Evolutionary conservation across 148 eudicot species (phyloP), one percentile per base, ranked within the genome.

Genomic region (Gaultheria prostrata): DNA sequence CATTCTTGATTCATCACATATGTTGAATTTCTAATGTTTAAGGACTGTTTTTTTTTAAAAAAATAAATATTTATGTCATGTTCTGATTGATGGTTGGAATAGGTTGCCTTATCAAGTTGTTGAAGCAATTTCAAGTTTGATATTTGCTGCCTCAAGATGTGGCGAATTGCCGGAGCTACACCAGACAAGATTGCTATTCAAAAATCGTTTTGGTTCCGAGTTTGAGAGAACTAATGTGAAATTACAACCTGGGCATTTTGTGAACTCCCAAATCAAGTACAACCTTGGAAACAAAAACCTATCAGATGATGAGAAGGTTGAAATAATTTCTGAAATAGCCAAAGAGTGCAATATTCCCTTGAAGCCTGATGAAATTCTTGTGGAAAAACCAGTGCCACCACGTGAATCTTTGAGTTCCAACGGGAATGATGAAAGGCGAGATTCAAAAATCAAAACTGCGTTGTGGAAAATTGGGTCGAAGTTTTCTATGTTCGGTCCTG

Each of bases 101-200:
- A 50, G 77, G 35, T 10, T 82, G 50, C 61, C 81, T 48, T 12
- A 0, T 74, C 80, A 85, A 49, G 87, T 80, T 15, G 24, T 11
- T 18, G 89, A 85, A 79, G 89, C 85, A 75, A 50, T 80, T 72
- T 82, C 89, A 20, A 85, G 87, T 78, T 74, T 87, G 83, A 74
- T 85, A 56, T 87, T 49, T 82, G 87, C 87, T 24, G 80, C 89
- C 77, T 87, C 89, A 39, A 85, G 89, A 75, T 87, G 87, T 67
- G 89, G 89, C 15, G 89, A 87, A 72, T 30, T 87, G 51, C 79
- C 87, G 0, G 87, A 82, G 79, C 83, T 87, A 45, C 50, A 80
- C 56, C 57, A 17, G 50, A 63, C 82, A 15, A 73, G 85, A 79
- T 65, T 17, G 8, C 77, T 81, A 46, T 76, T 85, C 56, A 78